phyloP scores from a whole-genome alignment of 805 yeast genomes.

The Lachancea sp. region DNA sequence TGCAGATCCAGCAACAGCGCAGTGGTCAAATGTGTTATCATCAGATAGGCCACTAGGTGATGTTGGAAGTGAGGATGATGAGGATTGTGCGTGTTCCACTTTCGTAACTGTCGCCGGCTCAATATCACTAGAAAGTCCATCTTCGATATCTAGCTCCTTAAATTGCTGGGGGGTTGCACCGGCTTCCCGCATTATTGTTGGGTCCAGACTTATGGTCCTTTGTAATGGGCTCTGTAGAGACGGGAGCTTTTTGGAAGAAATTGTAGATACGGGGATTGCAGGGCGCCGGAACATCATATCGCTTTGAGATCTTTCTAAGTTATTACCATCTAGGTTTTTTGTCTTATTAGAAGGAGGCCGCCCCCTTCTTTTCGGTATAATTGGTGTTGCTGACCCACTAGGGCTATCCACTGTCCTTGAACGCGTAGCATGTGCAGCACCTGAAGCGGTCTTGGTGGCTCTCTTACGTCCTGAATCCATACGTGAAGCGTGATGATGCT shows the following conservation, averaged over 20 bases:
- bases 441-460: slow-evolving; percentile 25
- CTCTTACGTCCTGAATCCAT: slow-evolving; percentile 32
- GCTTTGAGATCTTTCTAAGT: slow-evolving; percentile 27
- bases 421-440: slow-evolving; percentile 12
- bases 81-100: slow-evolving; percentile 11
- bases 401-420: slow-evolving; percentile 9
- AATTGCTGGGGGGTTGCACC: slow-evolving; percentile 14
- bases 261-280: slow-evolving; percentile 22
- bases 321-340: slow-evolving; percentile 15
- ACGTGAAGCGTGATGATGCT: slow-evolving; percentile 59
- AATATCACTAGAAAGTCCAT: slow-evolving; percentile 34
- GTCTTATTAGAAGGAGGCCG: slow-evolving; percentile 28
- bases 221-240: slow-evolving; percentile 15
- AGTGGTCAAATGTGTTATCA: slow-evolving; percentile 27
- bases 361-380: slow-evolving; percentile 29
- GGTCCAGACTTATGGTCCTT: slow-evolving; percentile 8
- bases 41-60: slow-evolving; percentile 31
- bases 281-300: slow-evolving; percentile 27
- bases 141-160: slow-evolving; percentile 32
- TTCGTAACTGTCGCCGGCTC: slow-evolving; percentile 21
- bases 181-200: slow-evolving; percentile 10
- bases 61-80: slow-evolving; percentile 31
- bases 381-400: slow-evolving; percentile 14
- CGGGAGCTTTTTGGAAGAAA: slow-evolving; percentile 22
- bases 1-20: slow-evolving; percentile 18